Evolutionary conservation across 2,329 filamentous ascomycete genomes (phyloP), one percentile per base, ranked within the genome.

Genomic region (Ophiocordyceps camponoti-floridani): DNA sequence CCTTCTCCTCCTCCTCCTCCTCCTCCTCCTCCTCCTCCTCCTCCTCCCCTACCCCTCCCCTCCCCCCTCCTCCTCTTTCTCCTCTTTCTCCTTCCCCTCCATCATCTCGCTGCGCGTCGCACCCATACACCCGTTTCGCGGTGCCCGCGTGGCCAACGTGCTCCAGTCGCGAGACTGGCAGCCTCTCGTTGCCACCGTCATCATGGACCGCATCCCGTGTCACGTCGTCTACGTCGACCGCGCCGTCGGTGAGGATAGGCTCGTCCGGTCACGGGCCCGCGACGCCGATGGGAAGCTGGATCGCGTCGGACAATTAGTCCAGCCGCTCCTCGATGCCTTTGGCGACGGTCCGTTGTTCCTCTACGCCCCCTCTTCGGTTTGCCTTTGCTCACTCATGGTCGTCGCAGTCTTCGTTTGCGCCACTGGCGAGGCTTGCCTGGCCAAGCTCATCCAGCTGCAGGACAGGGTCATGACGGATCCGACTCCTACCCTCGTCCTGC

Each of bases 151-250:
- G 69, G 69, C 62, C 64, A 65, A 69, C 69, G 69, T 66, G 70
- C 66, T 70, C 69, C 72, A 65, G 72, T 75, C 72, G 66, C 58
- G 61, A 69, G 73, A 72, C 72, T 75, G 70, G 72, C 67, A 70
- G 70, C 69, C 67, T 64, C 60, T 63, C 57, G 61, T 65, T 63
- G 62, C 63, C 64, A 68, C 38, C 35, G 23, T 23, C 37, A 40
- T 61, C 57, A 77, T 77, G 73, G 73, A 77, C 58, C 66, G 64
- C 56, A 65, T 69, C 54, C 62, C 64, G 47, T 76, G 72, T 57
- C 71, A 76, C 57, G 67, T 77, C 51, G 71, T 78, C 49, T 78
- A 77, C 52, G 72, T 77, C 53, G 71, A 76, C 61, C 70, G 70
- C 54, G 62, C 65, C 48, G 66, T 73, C 49, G 62, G 60, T 51